Percentiles rank a stretch among this genome's conserved stretches.
These are phyloP conservation scores for Starmera quercuum DNA, from an alignment of 805 yeast species.

Conservation along the genomic window DNA sequence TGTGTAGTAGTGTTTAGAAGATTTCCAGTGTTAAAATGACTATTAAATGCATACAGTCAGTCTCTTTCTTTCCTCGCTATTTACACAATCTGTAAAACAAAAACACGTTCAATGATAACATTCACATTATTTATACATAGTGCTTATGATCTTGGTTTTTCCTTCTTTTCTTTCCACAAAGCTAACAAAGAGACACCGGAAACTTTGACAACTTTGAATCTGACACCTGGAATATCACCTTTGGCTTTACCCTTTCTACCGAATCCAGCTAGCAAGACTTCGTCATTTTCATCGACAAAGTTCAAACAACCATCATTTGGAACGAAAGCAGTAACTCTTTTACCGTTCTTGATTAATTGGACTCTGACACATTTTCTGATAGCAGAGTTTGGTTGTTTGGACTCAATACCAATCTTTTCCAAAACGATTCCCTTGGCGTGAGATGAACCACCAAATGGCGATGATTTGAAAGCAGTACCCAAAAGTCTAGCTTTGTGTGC, in stretches of 20 bases:
- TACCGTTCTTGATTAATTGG: constrained; percentile 99
- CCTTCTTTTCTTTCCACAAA: constrained; percentile 99
- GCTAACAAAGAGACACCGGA: constrained; percentile 99
- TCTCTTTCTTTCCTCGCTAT: too few relatives aligned
- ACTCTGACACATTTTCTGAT: constrained; percentile 99
- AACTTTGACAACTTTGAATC: constrained; percentile 99
- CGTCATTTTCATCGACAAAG: constrained; percentile 99
- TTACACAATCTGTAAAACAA: too few relatives aligned
- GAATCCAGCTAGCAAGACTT: constrained; percentile 99
- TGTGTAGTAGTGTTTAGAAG: too few relatives aligned
- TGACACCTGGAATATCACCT: constrained; percentile 99
- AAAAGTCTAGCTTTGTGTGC: constrained; percentile 97
- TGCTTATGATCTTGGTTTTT: constrained; percentile 97
- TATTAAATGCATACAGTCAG: too few relatives aligned
- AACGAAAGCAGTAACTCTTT: constrained; percentile 99
- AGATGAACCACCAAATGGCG: constrained; percentile 99
- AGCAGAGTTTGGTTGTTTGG: constrained; percentile 99
- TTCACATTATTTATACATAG: constrained; percentile 13
- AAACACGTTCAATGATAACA: too few relatives aligned
- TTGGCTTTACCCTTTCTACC: constrained; percentile 99
- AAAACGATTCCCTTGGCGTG: constrained; percentile 99
- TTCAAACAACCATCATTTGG: constrained; percentile 99
- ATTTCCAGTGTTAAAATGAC: too few relatives aligned
- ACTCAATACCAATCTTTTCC: constrained; percentile 99
- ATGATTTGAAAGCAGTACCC: constrained; percentile 99